These are phyloP conservation scores for Kregervanrija pseudodelftensis DNA, from an alignment of 805 yeast genomes.

Conservation along the genomic window DNA sequence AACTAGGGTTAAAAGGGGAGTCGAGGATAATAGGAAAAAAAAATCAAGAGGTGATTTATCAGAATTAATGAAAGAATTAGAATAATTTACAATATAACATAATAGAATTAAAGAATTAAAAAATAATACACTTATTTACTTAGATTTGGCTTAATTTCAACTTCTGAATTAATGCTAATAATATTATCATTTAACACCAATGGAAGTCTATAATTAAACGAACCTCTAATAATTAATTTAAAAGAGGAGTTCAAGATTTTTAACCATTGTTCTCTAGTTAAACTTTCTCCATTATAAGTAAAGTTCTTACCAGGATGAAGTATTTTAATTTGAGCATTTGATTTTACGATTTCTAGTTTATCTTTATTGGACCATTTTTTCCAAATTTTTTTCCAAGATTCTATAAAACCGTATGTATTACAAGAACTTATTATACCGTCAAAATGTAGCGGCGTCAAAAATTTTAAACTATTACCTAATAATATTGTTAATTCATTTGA, in stretches of 20 bases:
- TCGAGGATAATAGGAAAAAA: constrained; percentile 17
- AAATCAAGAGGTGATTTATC: constrained; percentile 37
- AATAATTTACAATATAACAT: constrained; percentile 6
- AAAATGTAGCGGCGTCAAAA: constrained; percentile 27
- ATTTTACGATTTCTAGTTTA: constrained; percentile 3
- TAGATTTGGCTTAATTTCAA: constrained; percentile 12
- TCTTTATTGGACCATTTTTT: constrained; percentile 15
- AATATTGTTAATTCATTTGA: constrained; percentile 23
- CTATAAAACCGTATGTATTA: constrained; percentile 3
- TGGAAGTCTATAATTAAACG: constrained; percentile 26
- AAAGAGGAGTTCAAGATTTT: constrained; percentile 21
- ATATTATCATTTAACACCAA: constrained; percentile 19
- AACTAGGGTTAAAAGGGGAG: constrained; percentile 22
- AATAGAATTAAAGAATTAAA: not conserved
- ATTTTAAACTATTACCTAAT: constrained; percentile 24
- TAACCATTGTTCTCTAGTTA: constrained; percentile 25
- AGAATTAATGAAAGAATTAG: constrained; percentile 28
- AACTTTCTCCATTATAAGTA: constrained; percentile 16
- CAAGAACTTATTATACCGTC: constrained; percentile 19
- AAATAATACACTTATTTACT: not conserved
- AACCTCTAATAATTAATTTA: constrained; percentile 26
- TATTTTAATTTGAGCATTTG: constrained; percentile 27
- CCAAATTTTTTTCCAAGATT: constrained; percentile 17
- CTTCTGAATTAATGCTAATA: constrained; percentile 24
- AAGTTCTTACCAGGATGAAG: constrained; percentile 23